A percentile compares a stretch with the other conserved stretches of the same genome.
Conservation (phyloP, 805 yeast genomes). For the Naumovozyma castellii region DNA sequence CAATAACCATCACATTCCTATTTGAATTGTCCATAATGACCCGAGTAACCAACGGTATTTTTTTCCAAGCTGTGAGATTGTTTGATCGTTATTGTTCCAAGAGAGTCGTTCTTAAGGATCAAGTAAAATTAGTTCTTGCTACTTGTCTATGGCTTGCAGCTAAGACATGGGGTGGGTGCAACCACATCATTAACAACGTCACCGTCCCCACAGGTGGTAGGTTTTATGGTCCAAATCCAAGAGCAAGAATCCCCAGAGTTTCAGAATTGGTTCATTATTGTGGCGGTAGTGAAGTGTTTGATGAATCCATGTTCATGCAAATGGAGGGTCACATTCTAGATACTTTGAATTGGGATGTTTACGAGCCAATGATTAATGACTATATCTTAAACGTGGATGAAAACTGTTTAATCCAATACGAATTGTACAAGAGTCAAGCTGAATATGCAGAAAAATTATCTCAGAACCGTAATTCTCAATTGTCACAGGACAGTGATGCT, state of each 20-base stretch:
- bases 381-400: slow-evolving; percentile 38
- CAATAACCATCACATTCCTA: slow-evolving; percentile 67
- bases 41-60: slow-evolving; percentile 57
- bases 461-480: slow-evolving; percentile 7
- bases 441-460: slow-evolving; percentile 20
- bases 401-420: slow-evolving; percentile 35
- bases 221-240: slow-evolving; percentile 59
- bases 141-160: slow-evolving; percentile 91
- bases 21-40: slow-evolving; percentile 59
- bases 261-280: slow-evolving; percentile 64
- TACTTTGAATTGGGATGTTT: slow-evolving; percentile 64
- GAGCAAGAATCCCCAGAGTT: slow-evolving; percentile 66
- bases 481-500: slow-evolving; percentile 10
- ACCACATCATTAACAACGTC: slow-evolving; percentile 48
- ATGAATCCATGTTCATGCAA: slow-evolving; percentile 52
- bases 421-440: slow-evolving; percentile 27
- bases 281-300: slow-evolving; percentile 48
- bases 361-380: slow-evolving; percentile 50
- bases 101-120: slow-evolving; percentile 74
- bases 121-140: slow-evolving; percentile 82
- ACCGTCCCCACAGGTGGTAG: slow-evolving; percentile 50
- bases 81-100: slow-evolving; percentile 88
- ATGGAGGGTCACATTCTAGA: slow-evolving; percentile 70
- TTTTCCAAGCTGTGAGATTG: slow-evolving; percentile 59
- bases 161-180: slow-evolving; percentile 69